phyloP scores from a whole-genome alignment of 305 asterid species.

The Rubia occidens region DNA sequence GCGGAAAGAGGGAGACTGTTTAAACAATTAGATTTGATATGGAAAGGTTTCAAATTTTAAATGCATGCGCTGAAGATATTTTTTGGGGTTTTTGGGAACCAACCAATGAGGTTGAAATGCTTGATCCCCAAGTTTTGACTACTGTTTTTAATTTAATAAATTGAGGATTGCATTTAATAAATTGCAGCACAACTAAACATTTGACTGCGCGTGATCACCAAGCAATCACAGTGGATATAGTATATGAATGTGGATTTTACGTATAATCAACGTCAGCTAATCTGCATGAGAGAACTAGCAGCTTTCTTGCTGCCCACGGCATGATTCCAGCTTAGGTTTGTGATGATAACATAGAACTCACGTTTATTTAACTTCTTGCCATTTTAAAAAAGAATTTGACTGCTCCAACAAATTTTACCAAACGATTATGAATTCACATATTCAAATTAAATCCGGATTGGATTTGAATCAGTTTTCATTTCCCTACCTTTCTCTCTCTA shows the following conservation, averaged over 20 bases:
- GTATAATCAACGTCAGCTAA: not conserved
- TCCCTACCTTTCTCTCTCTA: too few species aligned
- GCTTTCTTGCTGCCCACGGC: not conserved
- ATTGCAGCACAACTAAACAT: too few species aligned
- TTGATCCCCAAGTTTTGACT: slow-evolving; percentile 12
- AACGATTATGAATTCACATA: too few species aligned
- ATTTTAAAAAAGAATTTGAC: too few species aligned
- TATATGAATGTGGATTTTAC: not conserved
- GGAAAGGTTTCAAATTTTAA: not conserved
- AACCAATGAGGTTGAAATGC: not conserved
- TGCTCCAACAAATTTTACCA: too few species aligned
- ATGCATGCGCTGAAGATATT: not conserved
- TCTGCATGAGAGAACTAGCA: not conserved
- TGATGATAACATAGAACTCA: not conserved
- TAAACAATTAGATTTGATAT: not conserved
- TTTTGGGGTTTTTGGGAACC: not conserved
- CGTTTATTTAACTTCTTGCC: not conserved
- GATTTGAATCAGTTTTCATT: too few species aligned
- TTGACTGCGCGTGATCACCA: not conserved
- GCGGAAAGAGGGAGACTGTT: too few species aligned
- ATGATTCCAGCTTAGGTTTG: not conserved
- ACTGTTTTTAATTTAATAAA: not conserved
- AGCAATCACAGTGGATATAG: not conserved
- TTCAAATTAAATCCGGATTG: too few species aligned
- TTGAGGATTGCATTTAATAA: too few species aligned